Evolutionary conservation across 805 yeast genomes (phyloP), one percentile per base, ranked within the genome.

Genomic region (Blastobotrys peoriensis): DNA sequence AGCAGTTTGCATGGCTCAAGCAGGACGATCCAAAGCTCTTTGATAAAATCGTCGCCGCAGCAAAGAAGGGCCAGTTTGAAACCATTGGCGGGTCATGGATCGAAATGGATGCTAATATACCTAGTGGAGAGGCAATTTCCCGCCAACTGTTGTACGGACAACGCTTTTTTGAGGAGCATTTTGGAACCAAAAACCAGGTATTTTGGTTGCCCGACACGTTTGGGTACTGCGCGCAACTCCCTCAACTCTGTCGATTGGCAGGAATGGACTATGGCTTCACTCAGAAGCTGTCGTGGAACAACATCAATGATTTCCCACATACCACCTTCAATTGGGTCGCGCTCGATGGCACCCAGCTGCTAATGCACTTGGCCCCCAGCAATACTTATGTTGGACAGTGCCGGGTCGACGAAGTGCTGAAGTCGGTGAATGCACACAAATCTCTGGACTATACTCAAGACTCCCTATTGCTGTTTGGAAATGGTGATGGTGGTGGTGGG

Each of bases 401-500:
- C 3, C 75, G 84, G 56, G 83, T 82, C 62, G 93, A 91, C 21
- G 94, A 85, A 63, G 86, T 83, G 19, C 74, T 78, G 48, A 71
- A 91, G 58, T 79, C 87, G 1, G 74, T 76, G 40, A 61, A 68
- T 17, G 85, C 83, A 53, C 86, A 86, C 61, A 79, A 83, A 58
- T 81, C 83, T 53, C 63, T 80, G 50, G 73, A 83, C 38, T 76
- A 76, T 54, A 86, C 79, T 44, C 84, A 81, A 41, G 75, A 81
- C 4, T 86, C 88, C 0, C 66, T 85, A 51, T 65, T 84, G 57
- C 65, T 84, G 28, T 86, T 76, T 53, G 95, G 95, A 33, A 78
- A 79, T 55, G 95, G 95, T 58, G 95, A 85, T 61, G 95, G 95
- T 57, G 95, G 95, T 52, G 94, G 94, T 54, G 95, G 95, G 3